A percentile compares a stretch with the other conserved stretches of the same genome.
Evolutionary conservation across 2,329 filamentous ascomycete species (phyloP).

Genomic region (Penicillium thymicola): DNA sequence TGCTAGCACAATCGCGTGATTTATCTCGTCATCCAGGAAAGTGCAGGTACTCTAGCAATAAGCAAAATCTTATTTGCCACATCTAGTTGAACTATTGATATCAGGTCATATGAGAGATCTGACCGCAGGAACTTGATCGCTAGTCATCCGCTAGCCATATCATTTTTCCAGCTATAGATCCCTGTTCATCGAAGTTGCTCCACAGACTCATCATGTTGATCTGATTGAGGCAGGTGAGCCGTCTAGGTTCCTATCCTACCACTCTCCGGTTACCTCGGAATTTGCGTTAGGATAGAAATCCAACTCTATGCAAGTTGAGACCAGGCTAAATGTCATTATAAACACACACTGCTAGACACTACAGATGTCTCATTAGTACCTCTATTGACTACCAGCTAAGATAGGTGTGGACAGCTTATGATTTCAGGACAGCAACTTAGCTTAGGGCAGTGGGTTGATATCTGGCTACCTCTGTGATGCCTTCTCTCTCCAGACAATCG

Average conservation of each 20-base stretch:
- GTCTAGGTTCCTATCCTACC: not conserved
- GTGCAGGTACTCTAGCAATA: not conserved
- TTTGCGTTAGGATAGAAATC: not conserved
- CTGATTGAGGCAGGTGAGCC: not conserved
- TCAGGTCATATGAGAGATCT: not conserved
- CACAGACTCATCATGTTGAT: not conserved
- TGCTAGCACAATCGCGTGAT: not conserved
- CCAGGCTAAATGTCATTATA: not conserved
- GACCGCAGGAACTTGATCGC: not conserved
- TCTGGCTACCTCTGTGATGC: not conserved
- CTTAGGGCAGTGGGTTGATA: not conserved
- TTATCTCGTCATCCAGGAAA: not conserved
- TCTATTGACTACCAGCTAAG: not conserved
- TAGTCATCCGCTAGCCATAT: not conserved
- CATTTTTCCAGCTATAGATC: not conserved
- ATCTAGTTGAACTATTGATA: not conserved
- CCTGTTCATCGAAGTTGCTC: not conserved
- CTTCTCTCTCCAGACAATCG: not conserved
- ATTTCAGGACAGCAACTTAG: not conserved
- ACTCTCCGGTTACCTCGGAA: not conserved
- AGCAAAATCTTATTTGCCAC: not conserved
- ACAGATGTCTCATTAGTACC: not conserved
- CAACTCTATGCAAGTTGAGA: not conserved
- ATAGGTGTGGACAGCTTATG: not conserved
- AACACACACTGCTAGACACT: not conserved